These are phyloP conservation scores for Hypsizygus ulmarius DNA, from an alignment of 1,284 basidiomycete genomes.

Conservation along the genomic window DNA sequence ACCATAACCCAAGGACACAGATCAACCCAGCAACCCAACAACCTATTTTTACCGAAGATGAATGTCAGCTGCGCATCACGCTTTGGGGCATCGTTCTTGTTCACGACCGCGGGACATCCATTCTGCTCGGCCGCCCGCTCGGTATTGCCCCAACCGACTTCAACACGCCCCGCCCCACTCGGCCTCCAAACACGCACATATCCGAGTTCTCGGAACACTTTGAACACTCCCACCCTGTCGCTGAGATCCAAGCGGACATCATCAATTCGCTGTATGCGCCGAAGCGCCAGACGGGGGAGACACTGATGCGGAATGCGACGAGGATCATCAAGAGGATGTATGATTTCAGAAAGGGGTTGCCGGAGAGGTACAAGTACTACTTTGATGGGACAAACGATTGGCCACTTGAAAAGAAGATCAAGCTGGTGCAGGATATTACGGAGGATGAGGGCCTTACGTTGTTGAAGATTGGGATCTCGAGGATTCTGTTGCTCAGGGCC, in stretches of 20 bases:
- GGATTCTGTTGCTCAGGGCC: constrained; percentile 71
- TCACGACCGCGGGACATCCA: constrained; percentile 80
- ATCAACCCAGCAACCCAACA: constrained; percentile 37
- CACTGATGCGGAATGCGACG: constrained; percentile 70
- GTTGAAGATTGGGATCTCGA: constrained; percentile 76
- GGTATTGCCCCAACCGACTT: constrained; percentile 75
- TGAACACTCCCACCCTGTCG: constrained; percentile 62
- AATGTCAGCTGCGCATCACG: constrained; percentile 71
- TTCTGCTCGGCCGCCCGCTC: constrained; percentile 79
- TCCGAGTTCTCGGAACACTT: constrained; percentile 69
- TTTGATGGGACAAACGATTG: constrained; percentile 74
- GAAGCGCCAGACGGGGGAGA: constrained; percentile 59
- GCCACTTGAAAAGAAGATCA: constrained; percentile 57
- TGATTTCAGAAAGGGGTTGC: constrained; percentile 62
- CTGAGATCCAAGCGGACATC: constrained; percentile 81
- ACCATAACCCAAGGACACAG: constrained; percentile 76
- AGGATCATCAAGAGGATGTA: constrained; percentile 73
- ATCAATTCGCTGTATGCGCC: constrained; percentile 80
- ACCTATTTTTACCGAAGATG: constrained; percentile 63
- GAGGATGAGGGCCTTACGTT: constrained; percentile 77
- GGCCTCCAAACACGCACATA: constrained; percentile 39
- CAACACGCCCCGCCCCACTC: constrained; percentile 68
- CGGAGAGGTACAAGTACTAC: constrained; percentile 66
- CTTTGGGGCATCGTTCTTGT: constrained; percentile 79
- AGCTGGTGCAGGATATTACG: constrained; percentile 68